Base-by-base conservation (phyloP, 23 red algal genomes). In the Gracilaria gracilis region DNA sequence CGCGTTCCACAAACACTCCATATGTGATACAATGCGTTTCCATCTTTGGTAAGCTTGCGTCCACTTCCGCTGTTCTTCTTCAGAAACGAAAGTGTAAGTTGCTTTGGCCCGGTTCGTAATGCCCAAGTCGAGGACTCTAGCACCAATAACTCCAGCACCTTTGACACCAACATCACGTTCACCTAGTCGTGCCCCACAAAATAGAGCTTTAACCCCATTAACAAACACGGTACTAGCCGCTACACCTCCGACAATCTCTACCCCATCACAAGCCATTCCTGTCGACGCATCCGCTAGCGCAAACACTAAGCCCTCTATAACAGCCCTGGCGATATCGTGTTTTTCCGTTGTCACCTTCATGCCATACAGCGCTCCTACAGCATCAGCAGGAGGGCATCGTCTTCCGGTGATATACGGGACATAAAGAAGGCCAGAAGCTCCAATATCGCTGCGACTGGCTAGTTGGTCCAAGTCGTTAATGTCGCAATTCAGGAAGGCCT, bases 161-260 rank as follows among this genome's bases (percentile, higher is more conserved):
- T 66, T 28, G 3, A 90, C 59, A 31, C 87, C 87, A 80, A 81
- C 87, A 31, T 75, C 57, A 9, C 28, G 54, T 39, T 64, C 74
- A 39, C 74, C 37, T 29, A 90, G 36, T 2, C 51, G 27, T 27
- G 65, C 76, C 23, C 74, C 59, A 31, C 87, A 74, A 33, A 90
- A 46, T 59, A 90, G 23, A 13, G 71, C 76, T 31, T 55, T 25
- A 32, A 90, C 79, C 25, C 87, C 87, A 33, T 58, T 81, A 23
- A 90, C 74, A 67, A 90, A 80, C 21, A 67, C 76, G 6, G 71
- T 32, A 42, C 87, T 77, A 31, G 34, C 58, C 12, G 20, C 42
- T 40, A 71, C 87, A 80, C 87, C 87, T 67, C 87, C 87, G 19
- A 90, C 87, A 49, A 90, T 42, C 24, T 64, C 37, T 39, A 90